Evolutionary conservation across 2,329 filamentous ascomycete species (phyloP), one percentile per base, ranked within the genome.

Genomic region (Capronia epimyces): DNA sequence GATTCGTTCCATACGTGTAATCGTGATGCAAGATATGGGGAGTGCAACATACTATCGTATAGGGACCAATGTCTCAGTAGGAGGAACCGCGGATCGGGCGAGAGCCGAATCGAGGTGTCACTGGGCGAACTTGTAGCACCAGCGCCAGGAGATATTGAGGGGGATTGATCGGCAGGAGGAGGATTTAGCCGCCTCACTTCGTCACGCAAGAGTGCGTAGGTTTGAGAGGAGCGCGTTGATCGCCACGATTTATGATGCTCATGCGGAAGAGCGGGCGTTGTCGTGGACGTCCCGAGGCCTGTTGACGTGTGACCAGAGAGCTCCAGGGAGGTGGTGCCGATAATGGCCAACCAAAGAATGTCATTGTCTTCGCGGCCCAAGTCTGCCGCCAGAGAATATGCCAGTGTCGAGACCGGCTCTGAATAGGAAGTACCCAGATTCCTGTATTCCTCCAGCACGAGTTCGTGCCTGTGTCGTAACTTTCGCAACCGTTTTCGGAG

Each of bases 41-140:
- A 96, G 67, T 98, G 93, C 10, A 97, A 78, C 93, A 98, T 97
- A 67, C 89, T 95, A 64, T 98, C 93, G 68, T 97, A 97, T 12
- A 98, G 75, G 61, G 89, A 95, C 93, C 93, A 98, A 67, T 98
- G 93, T 27, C 93, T 79, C 46, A 97, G 87, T 0, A 98, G 79
- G 21, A 97, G 78, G 60, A 98, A 95, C 34, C 87, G 86, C 8
- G 93, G 94, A 65, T 98, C 93, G 0, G 93, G 93, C 0, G 90
- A 95, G 32, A 98, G 74, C 18, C 90, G 83, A 60, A 98, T 97
- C 44, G 89, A 86, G 8, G 83, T 94, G 68, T 98, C 93, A 48
- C 90, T 91, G 4, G 93, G 89, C 56, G 86, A 93, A 54, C 86
- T 79, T 6, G 89, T 90, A 22, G 48, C 49, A 15, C 52, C 46